Percentiles rank a stretch among this genome's conserved stretches.
These are phyloP conservation scores for Amanita thiersii DNA, from an alignment of 768 basidiomycete genomes.

Conservation along the genomic window DNA sequence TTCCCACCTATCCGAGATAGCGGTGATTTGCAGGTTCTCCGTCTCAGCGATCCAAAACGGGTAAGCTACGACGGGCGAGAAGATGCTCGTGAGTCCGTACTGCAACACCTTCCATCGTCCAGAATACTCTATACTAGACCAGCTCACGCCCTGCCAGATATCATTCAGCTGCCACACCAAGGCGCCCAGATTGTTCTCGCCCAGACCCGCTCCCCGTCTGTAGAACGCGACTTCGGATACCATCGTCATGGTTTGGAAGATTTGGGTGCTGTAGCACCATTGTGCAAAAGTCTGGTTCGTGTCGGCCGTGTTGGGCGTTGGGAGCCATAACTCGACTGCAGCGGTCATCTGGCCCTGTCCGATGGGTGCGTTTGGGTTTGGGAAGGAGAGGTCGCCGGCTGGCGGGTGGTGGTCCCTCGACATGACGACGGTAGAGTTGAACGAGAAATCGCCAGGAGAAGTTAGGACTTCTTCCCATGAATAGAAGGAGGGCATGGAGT, in stretches of 20 bases:
- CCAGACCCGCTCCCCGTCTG: conserved; percentile 47
- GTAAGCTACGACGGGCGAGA: conserved; percentile 39
- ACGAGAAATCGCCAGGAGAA: conserved; percentile 42
- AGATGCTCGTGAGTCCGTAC: conserved; percentile 37
- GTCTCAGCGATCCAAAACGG: conserved; percentile 49
- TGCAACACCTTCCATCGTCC: conserved; percentile 55
- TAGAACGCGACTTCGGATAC: conserved; percentile 54
- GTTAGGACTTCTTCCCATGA: conserved; percentile 50
- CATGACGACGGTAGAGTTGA: conserved; percentile 49
- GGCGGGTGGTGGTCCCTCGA: conserved; percentile 52
- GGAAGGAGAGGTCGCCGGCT: conserved; percentile 41
- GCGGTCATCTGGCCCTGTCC: conserved; percentile 46
- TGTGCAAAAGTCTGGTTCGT: conserved; percentile 53
- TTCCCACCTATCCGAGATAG: conserved; percentile 46
- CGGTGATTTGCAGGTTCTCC: conserved; percentile 37
- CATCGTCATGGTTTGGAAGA: conserved; percentile 55
- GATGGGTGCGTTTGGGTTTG: conserved; percentile 45
- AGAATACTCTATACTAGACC: conserved; percentile 48
- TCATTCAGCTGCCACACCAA: conserved; percentile 56
- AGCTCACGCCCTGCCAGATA: conserved; percentile 53
- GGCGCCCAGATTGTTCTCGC: conserved; percentile 51
- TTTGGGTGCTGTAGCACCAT: conserved; percentile 56
- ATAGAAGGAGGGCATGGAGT: conserved; percentile 58
- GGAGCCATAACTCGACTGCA: conserved; percentile 48
- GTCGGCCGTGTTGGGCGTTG: conserved; percentile 38